phyloP scores from a whole-genome alignment of 2,329 filamentous ascomycete genomes.

The Botrytis elliptica region DNA sequence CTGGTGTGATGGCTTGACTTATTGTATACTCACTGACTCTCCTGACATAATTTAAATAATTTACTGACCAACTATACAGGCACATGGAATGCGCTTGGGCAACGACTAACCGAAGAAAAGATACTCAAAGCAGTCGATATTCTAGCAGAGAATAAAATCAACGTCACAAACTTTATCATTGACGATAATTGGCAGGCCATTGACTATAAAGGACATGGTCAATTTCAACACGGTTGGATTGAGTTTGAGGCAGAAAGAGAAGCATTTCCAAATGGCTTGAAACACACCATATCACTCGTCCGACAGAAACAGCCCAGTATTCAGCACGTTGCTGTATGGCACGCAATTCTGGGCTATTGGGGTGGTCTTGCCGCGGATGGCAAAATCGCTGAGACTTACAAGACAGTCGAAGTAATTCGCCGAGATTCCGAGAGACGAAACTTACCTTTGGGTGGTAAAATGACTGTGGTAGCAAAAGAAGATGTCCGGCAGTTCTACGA shows the following conservation, averaged over 20 bases:
- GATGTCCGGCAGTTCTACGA: constrained; percentile 78
- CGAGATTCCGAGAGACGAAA: constrained; percentile 49
- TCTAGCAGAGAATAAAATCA: constrained; percentile 69
- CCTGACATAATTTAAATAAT: not conserved
- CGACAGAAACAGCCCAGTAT: constrained; percentile 69
- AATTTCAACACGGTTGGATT: constrained; percentile 66
- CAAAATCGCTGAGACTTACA: constrained; percentile 73
- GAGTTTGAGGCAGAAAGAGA: constrained; percentile 81
- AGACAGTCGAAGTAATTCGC: constrained; percentile 62
- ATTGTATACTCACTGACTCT: constrained; percentile 52
- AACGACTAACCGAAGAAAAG: constrained; percentile 76
- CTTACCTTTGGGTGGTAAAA: constrained; percentile 57
- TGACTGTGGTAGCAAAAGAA: constrained; percentile 70
- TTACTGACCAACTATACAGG: constrained; percentile 42
- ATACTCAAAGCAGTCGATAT: constrained; percentile 72
- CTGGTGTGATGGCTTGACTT: constrained; percentile 91
- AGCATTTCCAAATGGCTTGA: constrained; percentile 78
- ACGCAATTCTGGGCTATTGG: constrained; percentile 87
- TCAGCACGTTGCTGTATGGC: constrained; percentile 88
- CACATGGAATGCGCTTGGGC: constrained; percentile 93
- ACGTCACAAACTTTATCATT: constrained; percentile 83
- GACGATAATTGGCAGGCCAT: constrained; percentile 96
- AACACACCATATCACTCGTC: constrained; percentile 66
- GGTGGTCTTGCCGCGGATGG: constrained; percentile 78
- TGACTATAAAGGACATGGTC: constrained; percentile 50